Evolutionary conservation across 768 basidiomycete genomes (phyloP), one percentile per base, ranked within the genome.

Genomic region (Hygrophorus russula): DNA sequence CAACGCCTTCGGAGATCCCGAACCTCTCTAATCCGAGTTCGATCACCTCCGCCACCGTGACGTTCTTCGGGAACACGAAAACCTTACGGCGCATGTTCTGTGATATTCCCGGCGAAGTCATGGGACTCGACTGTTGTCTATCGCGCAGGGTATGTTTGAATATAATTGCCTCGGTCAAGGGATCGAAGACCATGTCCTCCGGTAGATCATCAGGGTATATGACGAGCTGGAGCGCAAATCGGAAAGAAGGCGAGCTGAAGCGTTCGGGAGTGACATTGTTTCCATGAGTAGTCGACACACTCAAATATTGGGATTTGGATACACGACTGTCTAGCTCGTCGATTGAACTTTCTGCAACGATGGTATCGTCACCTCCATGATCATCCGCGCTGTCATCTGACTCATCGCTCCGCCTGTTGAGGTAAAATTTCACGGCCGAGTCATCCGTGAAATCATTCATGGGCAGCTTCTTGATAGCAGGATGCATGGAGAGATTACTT

Each of bases 381-480:
- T 59, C 58, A 27, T 68, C 67, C 2, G 65, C 67, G 9, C 48
- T 53, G 1, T 51, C 51, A 24, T 24, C 24, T 24, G 24, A 7
- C 24, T 24, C 24, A 11, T 52, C 55, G 4, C 62, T 55, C 19
- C 73, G 67, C 42, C 87, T 69, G 59, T 97, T 91, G 49, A 98
- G 61, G 62, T 96, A 99, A 61, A 98, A 85, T 61, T 97, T 98
- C 63, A 98, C 93, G 0, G 84, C 81, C 3, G 92, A 91, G 57
- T 98, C 96, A 52, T 99, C 96, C 34, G 87, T 87, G 56, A 93
- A 98, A 58, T 98, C 96, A 53, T 93, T 96, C 90, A 96, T 94
- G 36, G 86, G 79, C 32, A 98, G 66, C 57, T 86, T 88, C 56
- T 78, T 82, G 61, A 98, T 99, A 12, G 96, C 93, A 13, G 94